Evolutionary conservation across 305 asterid species (phyloP).

Genomic region (Lippia alba): DNA sequence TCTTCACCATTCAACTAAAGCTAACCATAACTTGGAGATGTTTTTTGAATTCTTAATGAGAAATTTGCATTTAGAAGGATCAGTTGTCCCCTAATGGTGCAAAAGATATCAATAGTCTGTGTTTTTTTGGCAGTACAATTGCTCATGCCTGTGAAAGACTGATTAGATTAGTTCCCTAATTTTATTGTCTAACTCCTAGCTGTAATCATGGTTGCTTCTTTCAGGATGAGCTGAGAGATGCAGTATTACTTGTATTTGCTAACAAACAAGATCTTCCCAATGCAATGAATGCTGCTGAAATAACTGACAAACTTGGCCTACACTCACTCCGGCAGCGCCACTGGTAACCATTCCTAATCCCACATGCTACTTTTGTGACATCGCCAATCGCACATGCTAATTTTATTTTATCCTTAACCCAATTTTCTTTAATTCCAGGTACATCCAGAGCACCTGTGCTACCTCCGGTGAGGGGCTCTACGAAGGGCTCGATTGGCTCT

Average conservation of each 20-base stretch:
- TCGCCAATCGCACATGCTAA: background rate
- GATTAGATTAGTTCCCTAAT: background rate
- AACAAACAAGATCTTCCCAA: conserved; percentile 92
- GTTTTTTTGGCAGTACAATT: background rate
- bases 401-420: background rate
- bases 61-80: conserved; percentile 1
- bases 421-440: conserved; percentile 47
- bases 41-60: background rate
- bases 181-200: conserved; percentile 2
- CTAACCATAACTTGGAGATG: background rate
- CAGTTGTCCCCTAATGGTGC: background rate
- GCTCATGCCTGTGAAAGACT: background rate
- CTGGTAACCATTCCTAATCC: conserved; percentile 52
- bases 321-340: conserved; percentile 94
- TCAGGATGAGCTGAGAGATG: conserved; percentile 87
- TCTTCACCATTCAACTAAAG: background rate
- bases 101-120: background rate
- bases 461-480: conserved; percentile 81
- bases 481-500: conserved; percentile 82
- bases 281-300: conserved; percentile 93
- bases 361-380: background rate
- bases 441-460: conserved; percentile 84
- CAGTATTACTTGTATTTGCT: conserved; percentile 81
- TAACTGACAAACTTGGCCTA: conserved; percentile 84
- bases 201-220: conserved; percentile 23